phyloP scores from a whole-genome alignment of 2,329 filamentous ascomycete genomes.

The Trichoderma sp. region DNA sequence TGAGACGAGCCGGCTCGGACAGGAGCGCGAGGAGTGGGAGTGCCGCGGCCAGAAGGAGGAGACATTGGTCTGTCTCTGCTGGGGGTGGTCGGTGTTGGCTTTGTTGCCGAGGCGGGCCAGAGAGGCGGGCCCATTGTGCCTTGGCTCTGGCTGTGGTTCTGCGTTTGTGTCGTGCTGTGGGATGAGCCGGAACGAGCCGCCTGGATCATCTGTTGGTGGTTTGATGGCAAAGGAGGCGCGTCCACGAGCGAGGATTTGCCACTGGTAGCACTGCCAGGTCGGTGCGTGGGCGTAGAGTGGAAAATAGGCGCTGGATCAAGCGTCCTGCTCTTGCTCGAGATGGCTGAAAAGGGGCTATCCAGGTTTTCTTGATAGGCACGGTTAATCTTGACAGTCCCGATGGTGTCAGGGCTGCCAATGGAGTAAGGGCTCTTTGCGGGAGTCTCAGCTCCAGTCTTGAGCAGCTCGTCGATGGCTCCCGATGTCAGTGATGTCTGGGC shows the following conservation, averaged over 20 bases:
- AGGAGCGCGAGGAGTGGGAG: slow-evolving; percentile 56
- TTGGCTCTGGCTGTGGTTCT: slow-evolving; percentile 26
- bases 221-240: slow-evolving; percentile 73
- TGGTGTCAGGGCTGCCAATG: slow-evolving; percentile 39
- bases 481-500: slow-evolving; percentile 85
- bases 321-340: slow-evolving; percentile 39
- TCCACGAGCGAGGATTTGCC: slow-evolving; percentile 47
- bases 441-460: slow-evolving; percentile 48
- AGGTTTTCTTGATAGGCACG: slow-evolving; percentile 49
- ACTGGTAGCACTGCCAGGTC: slow-evolving; percentile 76
- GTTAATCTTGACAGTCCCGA: slow-evolving; percentile 46
- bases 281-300: slow-evolving; percentile 42
- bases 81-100: slow-evolving; percentile 61
- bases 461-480: slow-evolving; percentile 74
- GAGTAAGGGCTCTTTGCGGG: slow-evolving; percentile 42
- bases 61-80: slow-evolving; percentile 50
- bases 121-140: slow-evolving; percentile 79
- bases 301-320: slow-evolving; percentile 40
- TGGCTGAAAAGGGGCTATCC: slow-evolving; percentile 44
- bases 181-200: slow-evolving; percentile 66
- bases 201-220: slow-evolving; percentile 83
- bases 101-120: slow-evolving; percentile 73
- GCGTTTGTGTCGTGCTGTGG: slow-evolving; percentile 33
- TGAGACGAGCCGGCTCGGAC: slow-evolving; percentile 48
- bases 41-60: slow-evolving; percentile 53